phyloP scores from a whole-genome alignment of 202 grass and related monocot species.

The Hordeum pubiflorum region DNA sequence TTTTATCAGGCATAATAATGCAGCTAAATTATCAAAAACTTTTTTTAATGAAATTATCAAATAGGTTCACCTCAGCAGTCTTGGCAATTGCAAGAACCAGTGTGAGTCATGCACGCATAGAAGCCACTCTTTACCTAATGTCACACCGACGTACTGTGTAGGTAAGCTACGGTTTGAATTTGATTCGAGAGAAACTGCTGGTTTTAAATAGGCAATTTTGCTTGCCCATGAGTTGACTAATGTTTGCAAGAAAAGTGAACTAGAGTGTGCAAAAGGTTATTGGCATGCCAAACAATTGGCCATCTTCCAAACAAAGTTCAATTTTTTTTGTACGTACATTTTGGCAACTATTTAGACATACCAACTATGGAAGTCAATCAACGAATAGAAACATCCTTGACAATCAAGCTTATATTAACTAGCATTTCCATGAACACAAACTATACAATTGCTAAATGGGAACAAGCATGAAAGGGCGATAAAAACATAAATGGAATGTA shows the following conservation, averaged over 20 bases:
- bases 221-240: neutral
- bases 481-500: neutral
- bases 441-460: neutral
- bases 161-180: neutral
- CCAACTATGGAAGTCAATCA: neutral
- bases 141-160: neutral
- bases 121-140: neutral
- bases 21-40: neutral
- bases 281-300: neutral
- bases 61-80: neutral
- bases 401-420: too few relatives aligned
- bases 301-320: neutral
- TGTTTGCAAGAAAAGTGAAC: neutral
- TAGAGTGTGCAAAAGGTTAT: neutral
- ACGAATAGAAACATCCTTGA: too few relatives aligned
- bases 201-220: neutral
- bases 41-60: neutral
- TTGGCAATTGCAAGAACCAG: neutral
- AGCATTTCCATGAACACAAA: neutral
- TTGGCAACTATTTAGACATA: neutral
- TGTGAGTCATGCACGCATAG: neutral
- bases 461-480: neutral
- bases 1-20: neutral
- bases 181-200: neutral
- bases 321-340: neutral